Conservation (phyloP, 2,329 filamentous ascomycete species). For the Aspergillus fumigatus region DNA sequence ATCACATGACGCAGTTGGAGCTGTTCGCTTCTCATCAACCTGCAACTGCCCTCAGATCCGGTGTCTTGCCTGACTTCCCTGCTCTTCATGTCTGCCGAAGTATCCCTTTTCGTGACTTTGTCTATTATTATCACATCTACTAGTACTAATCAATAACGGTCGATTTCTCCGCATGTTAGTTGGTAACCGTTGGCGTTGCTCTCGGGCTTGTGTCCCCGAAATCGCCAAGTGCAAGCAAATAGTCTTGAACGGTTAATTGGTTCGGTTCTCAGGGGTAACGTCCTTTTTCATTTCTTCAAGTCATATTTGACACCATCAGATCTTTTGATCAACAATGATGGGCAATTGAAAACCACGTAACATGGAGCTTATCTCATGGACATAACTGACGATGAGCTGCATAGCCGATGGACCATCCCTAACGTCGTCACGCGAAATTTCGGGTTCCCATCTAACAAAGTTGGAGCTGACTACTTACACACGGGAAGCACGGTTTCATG, state of each 20-base stretch:
- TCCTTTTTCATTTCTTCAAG: background rate
- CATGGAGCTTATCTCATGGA: background rate
- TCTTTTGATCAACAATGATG: background rate
- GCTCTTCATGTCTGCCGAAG: background rate
- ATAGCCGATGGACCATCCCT: background rate
- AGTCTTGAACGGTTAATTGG: background rate
- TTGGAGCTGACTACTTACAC: background rate
- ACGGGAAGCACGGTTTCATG: slow-evolving; percentile 18
- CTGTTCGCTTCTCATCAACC: background rate
- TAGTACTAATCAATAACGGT: background rate
- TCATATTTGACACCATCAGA: background rate
- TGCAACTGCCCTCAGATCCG: background rate
- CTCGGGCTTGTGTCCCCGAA: background rate
- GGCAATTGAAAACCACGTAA: background rate
- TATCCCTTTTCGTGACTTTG: background rate
- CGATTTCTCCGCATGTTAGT: background rate
- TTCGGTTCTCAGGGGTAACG: background rate
- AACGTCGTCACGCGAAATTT: background rate
- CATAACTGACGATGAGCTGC: background rate
- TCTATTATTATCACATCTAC: background rate
- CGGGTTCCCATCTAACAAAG: background rate
- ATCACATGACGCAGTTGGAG: background rate
- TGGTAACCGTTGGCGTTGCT: background rate
- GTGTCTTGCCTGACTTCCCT: too few species aligned
- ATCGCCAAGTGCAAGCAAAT: background rate